Base-by-base conservation (phyloP, 2,329 filamentous ascomycete genomes). In the Gnomoniopsis sp. region DNA sequence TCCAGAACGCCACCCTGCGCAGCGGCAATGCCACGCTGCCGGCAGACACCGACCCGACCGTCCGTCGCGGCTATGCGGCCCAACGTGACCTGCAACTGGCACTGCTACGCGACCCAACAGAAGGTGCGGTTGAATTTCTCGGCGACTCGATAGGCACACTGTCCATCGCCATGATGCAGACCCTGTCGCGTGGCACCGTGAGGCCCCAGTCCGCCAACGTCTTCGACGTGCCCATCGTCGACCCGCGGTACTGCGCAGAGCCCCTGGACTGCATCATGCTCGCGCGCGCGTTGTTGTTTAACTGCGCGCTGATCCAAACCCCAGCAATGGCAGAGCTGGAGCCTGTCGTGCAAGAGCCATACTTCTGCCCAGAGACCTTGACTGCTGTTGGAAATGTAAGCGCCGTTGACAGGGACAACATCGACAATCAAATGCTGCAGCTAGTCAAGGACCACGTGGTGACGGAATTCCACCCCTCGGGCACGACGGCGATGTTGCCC, bases 191-290 rank as follows among this genome's bases (percentile, higher is more conserved):
- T 26, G 82, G 83, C n/a, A 78, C 75, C 1, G 80, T 86, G 14
- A 75, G 69, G 0, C 76, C 84, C 4, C 71, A 71, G 26, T 82
- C 80, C 0, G 68, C 75, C 0, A 75, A 84, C 65, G 55, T 66
- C 12, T 52, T 67, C 19, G 80, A 82, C 49, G 73, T 75, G 15
- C 81, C 83, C 0, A 67, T 76, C n/a, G 81, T 84, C 60, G 70
- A 75, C 59, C 81, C 80, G 68, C 77, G 78, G 58, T 81, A 76
- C 66, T 80, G 69, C 76, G 69, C 74, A 49, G 70, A 74, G 7
- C 77, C 78, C 22, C 69, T 74, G 15, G 80, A 84, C 62, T 70
- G 81, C 6, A 65, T 75, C 33, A 75, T 79, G 2, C 55, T 82
- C 7, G 72, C 75, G 22, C 75, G 82, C 56, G 79, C 74, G 2